phyloP scores from a whole-genome alignment of 1,139 yeast genomes.

The Pichia sp. region DNA sequence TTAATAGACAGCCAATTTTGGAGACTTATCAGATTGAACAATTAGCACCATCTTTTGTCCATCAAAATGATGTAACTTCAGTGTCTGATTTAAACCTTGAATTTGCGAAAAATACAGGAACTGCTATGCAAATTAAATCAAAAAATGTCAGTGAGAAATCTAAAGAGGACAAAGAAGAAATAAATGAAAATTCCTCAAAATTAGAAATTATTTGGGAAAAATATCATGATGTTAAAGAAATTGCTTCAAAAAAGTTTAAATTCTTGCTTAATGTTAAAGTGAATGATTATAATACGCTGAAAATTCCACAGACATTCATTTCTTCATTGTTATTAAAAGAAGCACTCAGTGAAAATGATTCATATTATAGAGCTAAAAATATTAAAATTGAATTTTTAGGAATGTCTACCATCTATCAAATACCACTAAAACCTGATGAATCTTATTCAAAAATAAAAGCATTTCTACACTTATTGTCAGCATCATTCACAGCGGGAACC shows the following conservation, averaged over 20 bases:
- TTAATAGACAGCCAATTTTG: slow-evolving; percentile 15
- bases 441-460: slow-evolving; percentile 8
- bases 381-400: slow-evolving; percentile 4
- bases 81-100: slow-evolving; percentile 6
- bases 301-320: slow-evolving; percentile 3
- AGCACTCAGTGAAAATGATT: not conserved
- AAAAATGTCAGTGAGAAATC: not conserved
- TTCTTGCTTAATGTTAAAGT: slow-evolving; percentile 10
- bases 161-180: not conserved
- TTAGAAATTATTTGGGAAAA: slow-evolving; percentile 8
- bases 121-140: no score
- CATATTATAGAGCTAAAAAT: slow-evolving; percentile 4
- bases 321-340: slow-evolving; percentile 2
- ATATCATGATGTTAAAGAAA: slow-evolving; percentile 1
- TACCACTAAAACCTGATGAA: slow-evolving; percentile 3
- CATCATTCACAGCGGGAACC: slow-evolving; percentile 2
- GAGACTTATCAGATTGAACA: slow-evolving; percentile 26
- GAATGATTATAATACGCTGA: slow-evolving; percentile 3
- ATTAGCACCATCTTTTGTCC: not conserved
- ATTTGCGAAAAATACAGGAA: slow-evolving; percentile 8
- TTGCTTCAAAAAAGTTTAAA: slow-evolving; percentile 1
- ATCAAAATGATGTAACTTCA: not conserved
- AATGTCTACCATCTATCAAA: slow-evolving; percentile 1
- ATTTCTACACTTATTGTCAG: slow-evolving; percentile 14
- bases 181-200: not conserved